Percentiles rank a stretch among this genome's conserved stretches.
Conservation (phyloP, 192 early-diverging fungal genomes). For the Spizellomyces punctatus region DNA sequence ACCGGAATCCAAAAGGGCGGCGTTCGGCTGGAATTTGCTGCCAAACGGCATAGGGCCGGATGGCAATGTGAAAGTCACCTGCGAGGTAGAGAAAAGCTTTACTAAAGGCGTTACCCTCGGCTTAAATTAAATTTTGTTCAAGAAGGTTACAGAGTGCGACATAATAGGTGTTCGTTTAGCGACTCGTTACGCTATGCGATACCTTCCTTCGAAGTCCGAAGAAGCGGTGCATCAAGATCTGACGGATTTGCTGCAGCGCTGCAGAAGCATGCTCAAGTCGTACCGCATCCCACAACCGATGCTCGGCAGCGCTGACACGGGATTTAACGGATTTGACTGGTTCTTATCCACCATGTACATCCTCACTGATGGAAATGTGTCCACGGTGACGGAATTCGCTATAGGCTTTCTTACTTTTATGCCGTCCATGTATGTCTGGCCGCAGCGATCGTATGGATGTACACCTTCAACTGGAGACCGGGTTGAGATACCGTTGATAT, state of each 20-base stretch:
- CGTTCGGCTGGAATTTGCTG: slow-evolving; percentile 6
- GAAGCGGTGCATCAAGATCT: slow-evolving; percentile 12
- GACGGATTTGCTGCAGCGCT: slow-evolving; percentile 3
- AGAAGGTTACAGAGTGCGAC: no score
- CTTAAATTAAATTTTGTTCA: no score
- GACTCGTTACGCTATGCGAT: slow-evolving; percentile 34
- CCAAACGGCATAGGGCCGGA: no score
- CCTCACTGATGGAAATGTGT: slow-evolving; percentile 25
- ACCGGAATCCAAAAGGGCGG: slow-evolving; percentile 8
- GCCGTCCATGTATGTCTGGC: slow-evolving; percentile 41
- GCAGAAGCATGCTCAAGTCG: slow-evolving; percentile 1
- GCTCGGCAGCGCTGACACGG: background rate
- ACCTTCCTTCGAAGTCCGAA: slow-evolving; percentile 10
- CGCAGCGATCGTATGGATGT: slow-evolving; percentile 11
- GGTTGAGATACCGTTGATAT: slow-evolving; percentile 33
- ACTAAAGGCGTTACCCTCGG: no score
- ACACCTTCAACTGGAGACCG: background rate
- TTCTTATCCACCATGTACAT: slow-evolving; percentile 47
- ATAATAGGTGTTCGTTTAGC: slow-evolving; percentile 10
- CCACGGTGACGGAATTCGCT: slow-evolving; percentile 21
- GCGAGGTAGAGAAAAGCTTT: no score
- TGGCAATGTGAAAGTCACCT: no score
- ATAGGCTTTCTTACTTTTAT: slow-evolving; percentile 10
- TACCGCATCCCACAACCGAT: slow-evolving; percentile 9
- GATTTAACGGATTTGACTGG: slow-evolving; percentile 47